A percentile compares a stretch with the other conserved stretches of the same genome.
phyloP scores from a whole-genome alignment of 306 rosid genomes.

The Cyamopsis tetragonoloba region DNA sequence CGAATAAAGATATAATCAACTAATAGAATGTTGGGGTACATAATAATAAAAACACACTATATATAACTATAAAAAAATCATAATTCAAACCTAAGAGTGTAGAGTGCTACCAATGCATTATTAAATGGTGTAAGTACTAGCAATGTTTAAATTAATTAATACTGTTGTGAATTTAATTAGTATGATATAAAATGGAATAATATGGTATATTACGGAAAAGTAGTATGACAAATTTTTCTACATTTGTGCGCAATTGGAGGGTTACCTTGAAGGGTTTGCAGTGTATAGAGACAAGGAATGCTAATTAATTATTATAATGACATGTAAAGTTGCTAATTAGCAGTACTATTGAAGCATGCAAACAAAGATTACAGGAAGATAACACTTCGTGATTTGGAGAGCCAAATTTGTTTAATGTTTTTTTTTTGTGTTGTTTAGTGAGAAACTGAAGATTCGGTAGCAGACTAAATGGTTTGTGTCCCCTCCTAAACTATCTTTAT shows the following conservation, averaged over 20 bases:
- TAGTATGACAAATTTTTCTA: background rate
- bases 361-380: slow-evolving; percentile 38
- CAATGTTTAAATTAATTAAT: slow-evolving; percentile 29
- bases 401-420: slow-evolving; percentile 4
- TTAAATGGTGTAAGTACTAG: background rate
- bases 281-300: background rate
- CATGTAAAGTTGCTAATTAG: slow-evolving; percentile 46
- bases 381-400: slow-evolving; percentile 43
- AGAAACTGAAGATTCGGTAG: slow-evolving; percentile 71
- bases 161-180: background rate
- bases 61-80: background rate
- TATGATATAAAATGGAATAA: background rate
- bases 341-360: slow-evolving; percentile 49
- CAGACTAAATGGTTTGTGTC: slow-evolving; percentile 56
- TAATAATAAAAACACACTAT: no score
- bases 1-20: no score
- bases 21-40: no score
- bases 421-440: slow-evolving; percentile 52
- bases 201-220: slow-evolving; percentile 4
- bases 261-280: background rate
- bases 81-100: no score
- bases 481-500: slow-evolving; percentile 44
- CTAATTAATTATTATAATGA: slow-evolving; percentile 19
- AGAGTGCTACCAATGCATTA: no score
- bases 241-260: background rate